These are phyloP conservation scores for Umbilicus rupestris DNA, from an alignment of 164 flowering plant species.

Conservation along the genomic window DNA sequence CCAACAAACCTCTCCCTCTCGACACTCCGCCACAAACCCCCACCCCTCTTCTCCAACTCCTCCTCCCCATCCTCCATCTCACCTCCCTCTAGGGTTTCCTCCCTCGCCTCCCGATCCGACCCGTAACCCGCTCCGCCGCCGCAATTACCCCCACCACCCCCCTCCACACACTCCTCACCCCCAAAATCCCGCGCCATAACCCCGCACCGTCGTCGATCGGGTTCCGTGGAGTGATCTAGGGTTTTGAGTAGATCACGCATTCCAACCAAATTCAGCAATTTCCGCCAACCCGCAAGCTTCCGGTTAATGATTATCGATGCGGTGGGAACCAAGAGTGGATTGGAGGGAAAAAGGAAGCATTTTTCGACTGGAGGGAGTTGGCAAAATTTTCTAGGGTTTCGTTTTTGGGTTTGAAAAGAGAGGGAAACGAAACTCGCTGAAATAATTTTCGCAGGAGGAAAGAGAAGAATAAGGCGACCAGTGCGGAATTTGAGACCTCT, in stretches of 20 bases:
- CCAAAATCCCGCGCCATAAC: neutral
- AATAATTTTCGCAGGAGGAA: neutral
- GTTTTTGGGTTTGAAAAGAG: neutral
- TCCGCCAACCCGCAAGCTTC: neutral
- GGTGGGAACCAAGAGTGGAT: neutral
- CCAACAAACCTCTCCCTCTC: too few species aligned
- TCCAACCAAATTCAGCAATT: neutral
- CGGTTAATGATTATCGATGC: neutral
- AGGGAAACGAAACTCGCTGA: neutral
- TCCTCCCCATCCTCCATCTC: neutral
- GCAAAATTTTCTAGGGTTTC: neutral
- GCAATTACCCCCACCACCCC: neutral
- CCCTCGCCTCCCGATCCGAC: neutral
- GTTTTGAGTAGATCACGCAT: neutral
- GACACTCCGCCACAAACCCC: too few species aligned
- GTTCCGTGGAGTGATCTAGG: neutral
- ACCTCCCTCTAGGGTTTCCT: neutral
- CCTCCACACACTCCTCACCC: neutral
- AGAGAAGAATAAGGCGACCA: neutral
- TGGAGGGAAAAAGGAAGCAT: conserved; percentile 5
- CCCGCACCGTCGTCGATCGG: neutral
- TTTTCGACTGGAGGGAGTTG: neutral
- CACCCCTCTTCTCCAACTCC: too few species aligned
- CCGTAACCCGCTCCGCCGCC: neutral
- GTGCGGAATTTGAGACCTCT: neutral